phyloP scores from a whole-genome alignment of 2,329 filamentous ascomycete genomes.

The Colletotrichum australisinense region DNA sequence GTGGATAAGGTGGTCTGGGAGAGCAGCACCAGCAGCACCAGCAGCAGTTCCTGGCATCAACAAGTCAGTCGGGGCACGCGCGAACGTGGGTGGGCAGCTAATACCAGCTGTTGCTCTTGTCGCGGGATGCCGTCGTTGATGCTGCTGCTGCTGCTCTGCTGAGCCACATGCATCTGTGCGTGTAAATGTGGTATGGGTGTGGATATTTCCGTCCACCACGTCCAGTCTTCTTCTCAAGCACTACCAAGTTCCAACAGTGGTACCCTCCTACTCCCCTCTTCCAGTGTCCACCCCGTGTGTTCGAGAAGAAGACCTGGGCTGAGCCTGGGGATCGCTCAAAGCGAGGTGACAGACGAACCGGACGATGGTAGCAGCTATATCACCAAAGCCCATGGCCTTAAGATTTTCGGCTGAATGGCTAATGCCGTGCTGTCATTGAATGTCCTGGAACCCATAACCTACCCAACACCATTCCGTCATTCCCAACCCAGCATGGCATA shows the following conservation, averaged over 20 bases:
- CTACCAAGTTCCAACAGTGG: neutral
- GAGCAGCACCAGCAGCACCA: neutral
- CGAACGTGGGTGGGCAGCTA: slow-evolving; percentile 10
- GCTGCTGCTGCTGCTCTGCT: slow-evolving; percentile 40
- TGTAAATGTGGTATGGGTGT: slow-evolving; percentile 27
- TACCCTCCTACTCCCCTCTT: slow-evolving; percentile 38
- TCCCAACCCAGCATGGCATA: slow-evolving; percentile 30
- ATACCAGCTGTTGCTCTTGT: slow-evolving; percentile 1
- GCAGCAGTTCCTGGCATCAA: neutral
- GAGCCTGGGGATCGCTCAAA: slow-evolving; percentile 40
- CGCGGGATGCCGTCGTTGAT: slow-evolving; percentile 13
- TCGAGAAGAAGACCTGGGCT: slow-evolving; percentile 20
- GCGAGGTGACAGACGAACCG: slow-evolving; percentile 45
- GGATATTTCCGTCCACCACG: slow-evolving; percentile 27
- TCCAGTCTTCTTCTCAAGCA: neutral
- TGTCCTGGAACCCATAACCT: slow-evolving; percentile 48
- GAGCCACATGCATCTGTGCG: slow-evolving; percentile 49
- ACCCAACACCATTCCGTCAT: slow-evolving; percentile 9
- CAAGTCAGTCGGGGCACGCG: slow-evolving; percentile 2
- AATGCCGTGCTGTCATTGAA: slow-evolving; percentile 55
- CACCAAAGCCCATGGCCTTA: slow-evolving; percentile 50
- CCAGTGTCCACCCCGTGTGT: slow-evolving; percentile 19
- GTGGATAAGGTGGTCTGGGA: neutral
- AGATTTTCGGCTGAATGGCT: slow-evolving; percentile 61
- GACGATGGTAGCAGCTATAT: slow-evolving; percentile 45